phyloP scores from a whole-genome alignment of 345 rosid species.

The Boechera stricta region DNA sequence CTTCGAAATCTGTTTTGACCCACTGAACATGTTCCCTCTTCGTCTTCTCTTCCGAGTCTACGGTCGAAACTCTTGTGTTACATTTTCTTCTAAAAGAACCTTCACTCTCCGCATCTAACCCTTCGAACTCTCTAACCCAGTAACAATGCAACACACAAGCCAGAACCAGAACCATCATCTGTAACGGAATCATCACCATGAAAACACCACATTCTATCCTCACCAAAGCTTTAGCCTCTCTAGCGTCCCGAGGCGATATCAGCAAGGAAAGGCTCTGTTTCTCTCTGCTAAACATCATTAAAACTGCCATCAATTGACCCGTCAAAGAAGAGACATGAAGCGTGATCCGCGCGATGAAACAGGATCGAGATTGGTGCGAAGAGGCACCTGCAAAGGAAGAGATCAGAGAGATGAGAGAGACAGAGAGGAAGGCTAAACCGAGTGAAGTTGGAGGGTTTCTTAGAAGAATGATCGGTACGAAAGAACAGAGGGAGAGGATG shows the following conservation, averaged over 20 bases:
- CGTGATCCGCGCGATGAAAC: neutral
- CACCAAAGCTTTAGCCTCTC: conserved; percentile 11
- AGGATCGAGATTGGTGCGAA: neutral
- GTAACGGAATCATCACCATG: neutral
- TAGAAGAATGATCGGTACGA: neutral
- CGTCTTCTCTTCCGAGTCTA: neutral
- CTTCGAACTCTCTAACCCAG: neutral
- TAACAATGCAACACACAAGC: neutral
- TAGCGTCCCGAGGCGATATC: neutral
- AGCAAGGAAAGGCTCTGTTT: neutral
- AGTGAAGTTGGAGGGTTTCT: conserved; percentile 1
- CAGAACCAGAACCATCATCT: neutral
- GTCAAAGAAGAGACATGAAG: neutral
- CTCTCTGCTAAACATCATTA: neutral
- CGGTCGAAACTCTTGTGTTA: neutral
- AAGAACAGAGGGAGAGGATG: neutral
- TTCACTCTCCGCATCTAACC: neutral
- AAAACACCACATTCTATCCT: neutral
- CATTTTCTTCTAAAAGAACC: neutral
- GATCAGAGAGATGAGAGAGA: neutral
- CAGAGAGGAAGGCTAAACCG: neutral
- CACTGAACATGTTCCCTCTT: neutral
- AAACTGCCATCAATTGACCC: neutral
- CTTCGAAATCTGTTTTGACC: neutral
- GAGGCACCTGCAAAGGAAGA: neutral